Conservation (phyloP, 257 asterid genomes). For the Nicotiana paniculata region DNA sequence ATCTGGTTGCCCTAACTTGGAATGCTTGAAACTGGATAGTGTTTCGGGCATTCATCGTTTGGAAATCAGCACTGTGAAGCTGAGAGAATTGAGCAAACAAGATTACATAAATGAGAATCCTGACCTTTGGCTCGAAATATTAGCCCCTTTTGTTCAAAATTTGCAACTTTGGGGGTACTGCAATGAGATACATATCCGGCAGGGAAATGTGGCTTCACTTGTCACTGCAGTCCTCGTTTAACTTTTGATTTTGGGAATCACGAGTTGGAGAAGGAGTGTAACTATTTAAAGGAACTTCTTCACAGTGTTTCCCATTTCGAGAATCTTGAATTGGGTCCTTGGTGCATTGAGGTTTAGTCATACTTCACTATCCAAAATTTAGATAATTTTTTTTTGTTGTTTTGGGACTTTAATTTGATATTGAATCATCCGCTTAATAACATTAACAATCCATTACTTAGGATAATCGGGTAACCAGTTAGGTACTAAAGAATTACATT, state of each 20-base stretch:
- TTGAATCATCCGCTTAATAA: not conserved
- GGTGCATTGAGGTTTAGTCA: not conserved
- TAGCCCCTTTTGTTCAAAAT: not conserved
- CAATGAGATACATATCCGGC: not conserved
- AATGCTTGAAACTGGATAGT: not conserved
- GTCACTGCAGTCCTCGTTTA: not conserved
- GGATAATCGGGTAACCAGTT: too few species aligned
- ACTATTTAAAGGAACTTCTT: not conserved
- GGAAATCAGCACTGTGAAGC: not conserved
- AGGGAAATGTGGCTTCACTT: not conserved
- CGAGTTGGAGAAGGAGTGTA: not conserved
- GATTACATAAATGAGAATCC: too few species aligned
- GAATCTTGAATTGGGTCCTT: not conserved
- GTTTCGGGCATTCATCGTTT: not conserved
- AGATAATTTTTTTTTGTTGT: too few species aligned
- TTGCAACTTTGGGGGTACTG: not conserved
- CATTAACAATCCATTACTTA: not conserved
- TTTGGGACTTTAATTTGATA: not conserved
- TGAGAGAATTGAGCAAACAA: not conserved
- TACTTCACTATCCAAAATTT: not conserved
- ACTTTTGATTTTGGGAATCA: not conserved
- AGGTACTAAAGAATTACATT: too few species aligned
- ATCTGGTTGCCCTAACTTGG: not conserved
- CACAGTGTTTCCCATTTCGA: not conserved
- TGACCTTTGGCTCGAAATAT: not conserved